Evolutionary conservation across 1,284 basidiomycete species (phyloP).

Genomic region (Rhizoctonia solani): DNA sequence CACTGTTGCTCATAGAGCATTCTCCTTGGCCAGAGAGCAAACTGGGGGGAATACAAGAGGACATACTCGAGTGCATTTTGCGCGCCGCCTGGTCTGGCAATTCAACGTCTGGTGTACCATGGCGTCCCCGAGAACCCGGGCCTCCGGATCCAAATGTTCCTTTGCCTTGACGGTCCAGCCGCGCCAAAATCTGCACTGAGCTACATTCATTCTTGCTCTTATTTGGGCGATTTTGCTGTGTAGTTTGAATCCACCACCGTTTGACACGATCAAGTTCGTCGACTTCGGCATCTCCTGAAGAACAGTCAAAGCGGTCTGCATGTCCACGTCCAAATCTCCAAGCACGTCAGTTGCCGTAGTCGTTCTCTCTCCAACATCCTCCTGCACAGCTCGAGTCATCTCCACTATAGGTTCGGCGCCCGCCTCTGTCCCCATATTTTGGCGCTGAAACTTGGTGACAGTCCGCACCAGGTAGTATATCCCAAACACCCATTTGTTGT

Average conservation of each 20-base stretch:
- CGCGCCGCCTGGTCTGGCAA: not conserved
- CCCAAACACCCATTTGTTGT: constrained; percentile 11
- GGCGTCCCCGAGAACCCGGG: not conserved
- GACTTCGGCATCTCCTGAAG: constrained; percentile 10
- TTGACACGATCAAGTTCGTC: constrained; percentile 7
- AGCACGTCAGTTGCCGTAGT: not conserved
- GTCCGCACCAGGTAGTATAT: constrained; percentile 14
- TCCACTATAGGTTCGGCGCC: not conserved
- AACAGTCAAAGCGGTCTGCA: not conserved
- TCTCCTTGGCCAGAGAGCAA: not conserved
- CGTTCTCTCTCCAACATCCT: no score
- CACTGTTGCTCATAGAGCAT: no score
- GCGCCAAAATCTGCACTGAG: not conserved
- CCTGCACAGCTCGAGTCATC: not conserved
- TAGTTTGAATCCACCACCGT: not conserved
- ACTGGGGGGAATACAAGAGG: not conserved
- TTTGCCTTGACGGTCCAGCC: not conserved
- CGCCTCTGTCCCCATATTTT: not conserved
- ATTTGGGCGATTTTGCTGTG: not conserved
- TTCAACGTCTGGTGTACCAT: constrained; percentile 1
- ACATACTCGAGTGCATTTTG: not conserved
- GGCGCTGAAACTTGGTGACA: constrained; percentile 2
- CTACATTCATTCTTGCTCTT: no score
- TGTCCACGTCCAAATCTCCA: not conserved
- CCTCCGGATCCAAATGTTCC: not conserved